Evolutionary conservation across 202 grass and related monocot genomes (phyloP), one percentile per base, ranked within the genome.

Genomic region (Cymbopogon flexuosus): DNA sequence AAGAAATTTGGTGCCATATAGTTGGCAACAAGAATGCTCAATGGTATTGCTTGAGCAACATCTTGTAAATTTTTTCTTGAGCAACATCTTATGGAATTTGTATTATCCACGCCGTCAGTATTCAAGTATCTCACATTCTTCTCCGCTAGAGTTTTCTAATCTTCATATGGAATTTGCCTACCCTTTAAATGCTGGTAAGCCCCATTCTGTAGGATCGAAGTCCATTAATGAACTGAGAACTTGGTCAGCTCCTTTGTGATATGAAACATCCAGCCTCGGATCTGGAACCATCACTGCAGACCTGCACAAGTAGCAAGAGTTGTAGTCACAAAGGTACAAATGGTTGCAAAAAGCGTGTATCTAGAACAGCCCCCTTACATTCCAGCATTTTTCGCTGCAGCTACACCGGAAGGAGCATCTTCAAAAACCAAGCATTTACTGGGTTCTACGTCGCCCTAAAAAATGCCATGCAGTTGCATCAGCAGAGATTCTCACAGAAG

Each of bases 161-260:
- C 36, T 45, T 64, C 5, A 8, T 18, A 11, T 3, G 1, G 9
- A 66, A n/a, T 13, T 72, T 12, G 8, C 51, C 65, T 80, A 81
- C 70, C 88, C 84, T 73, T 84, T 65, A 69, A 95, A 98, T 33
- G 92, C 84, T 5, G 88, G 92, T 70, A 98, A 83, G 19, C 92
- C 90, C 92, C 96, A 93, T 49, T 95, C 88, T 0, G 36, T 66
- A 40, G 92, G 92, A 8, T 85, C 72, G 45, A 98, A 98, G 76
- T 98, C 88, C 62, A 91, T 45, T 5, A 98, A 83, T 19, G 92
- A 91, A 76, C 82, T 30, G 11, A 98, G 89, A 84, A 95, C 88
- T 89, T 95, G 96, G 61, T 98, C 88, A 8, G 96, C 92, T 86
- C 83, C 86, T 75, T 91, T 95, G 37, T 91, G 96, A 88, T 95